These are phyloP conservation scores for Aureobasidium uvarum DNA, from an alignment of 2,329 filamentous ascomycete species.

Conservation along the genomic window DNA sequence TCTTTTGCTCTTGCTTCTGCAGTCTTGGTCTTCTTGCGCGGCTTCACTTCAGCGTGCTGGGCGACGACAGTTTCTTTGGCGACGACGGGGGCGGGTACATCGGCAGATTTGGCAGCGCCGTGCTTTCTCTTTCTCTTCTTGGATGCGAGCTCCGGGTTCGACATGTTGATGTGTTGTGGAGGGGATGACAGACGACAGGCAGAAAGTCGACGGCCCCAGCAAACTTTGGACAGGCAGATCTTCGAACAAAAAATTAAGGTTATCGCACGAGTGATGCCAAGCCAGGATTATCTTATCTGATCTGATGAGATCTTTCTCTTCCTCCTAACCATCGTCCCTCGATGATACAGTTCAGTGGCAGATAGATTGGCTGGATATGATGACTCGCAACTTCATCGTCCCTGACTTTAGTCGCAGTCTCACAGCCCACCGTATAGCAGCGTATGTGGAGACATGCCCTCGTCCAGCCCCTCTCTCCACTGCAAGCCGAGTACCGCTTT, in stretches of 20 bases:
- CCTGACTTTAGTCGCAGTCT: not conserved
- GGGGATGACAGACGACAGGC: not conserved
- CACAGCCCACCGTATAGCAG: not conserved
- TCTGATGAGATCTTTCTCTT: not conserved
- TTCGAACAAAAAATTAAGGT: slow-evolving; percentile 22
- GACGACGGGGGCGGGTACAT: slow-evolving; percentile 36
- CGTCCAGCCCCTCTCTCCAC: not conserved
- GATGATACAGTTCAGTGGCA: not conserved
- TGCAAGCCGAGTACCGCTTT: slow-evolving; percentile 9
- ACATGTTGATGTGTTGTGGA: slow-evolving; percentile 36
- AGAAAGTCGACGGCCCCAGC: slow-evolving; percentile 2
- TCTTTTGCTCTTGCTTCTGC: slow-evolving; percentile 35
- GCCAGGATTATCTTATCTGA: slow-evolving; percentile 8
- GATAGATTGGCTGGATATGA: slow-evolving; percentile 19
- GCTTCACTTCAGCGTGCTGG: slow-evolving; percentile 36
- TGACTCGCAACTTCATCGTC: not conserved
- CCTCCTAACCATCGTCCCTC: not conserved
- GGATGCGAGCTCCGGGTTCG: slow-evolving; percentile 41
- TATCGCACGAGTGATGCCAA: slow-evolving; percentile 16
- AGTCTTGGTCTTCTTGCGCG: slow-evolving; percentile 43
- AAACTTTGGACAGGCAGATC: slow-evolving; percentile 5
- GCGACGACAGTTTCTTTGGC: slow-evolving; percentile 15
- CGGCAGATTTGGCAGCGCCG: slow-evolving; percentile 37
- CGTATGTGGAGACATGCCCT: not conserved
- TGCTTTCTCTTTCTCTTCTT: slow-evolving; percentile 53